Percentiles rank a stretch among this genome's conserved stretches.
These are phyloP conservation scores for Phytophthora capsici DNA, from an alignment of 352 stramenopile genomes.

Conservation along the genomic window DNA sequence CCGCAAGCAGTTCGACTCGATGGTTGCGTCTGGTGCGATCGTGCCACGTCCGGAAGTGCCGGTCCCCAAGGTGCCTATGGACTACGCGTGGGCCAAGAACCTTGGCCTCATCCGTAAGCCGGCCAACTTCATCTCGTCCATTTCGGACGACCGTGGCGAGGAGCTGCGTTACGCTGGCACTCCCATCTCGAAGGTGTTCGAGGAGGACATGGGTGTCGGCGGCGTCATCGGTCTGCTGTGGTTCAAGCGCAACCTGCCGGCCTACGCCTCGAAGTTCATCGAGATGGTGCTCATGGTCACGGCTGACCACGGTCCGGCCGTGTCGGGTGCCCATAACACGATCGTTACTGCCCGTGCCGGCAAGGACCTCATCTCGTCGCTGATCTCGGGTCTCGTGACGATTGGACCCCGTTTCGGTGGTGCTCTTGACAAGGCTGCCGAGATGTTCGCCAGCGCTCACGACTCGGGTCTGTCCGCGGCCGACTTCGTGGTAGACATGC, in stretches of 20 bases:
- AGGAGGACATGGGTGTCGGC: conserved; percentile 93
- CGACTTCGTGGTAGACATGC: conserved; percentile 96
- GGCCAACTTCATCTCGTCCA: conserved; percentile 97
- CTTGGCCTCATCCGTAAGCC: conserved; percentile 96
- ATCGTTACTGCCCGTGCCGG: conserved; percentile 95
- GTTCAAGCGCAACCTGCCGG: conserved; percentile 93
- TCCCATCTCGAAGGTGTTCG: conserved; percentile 96
- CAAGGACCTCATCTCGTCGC: conserved; percentile 97
- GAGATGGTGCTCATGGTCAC: conserved; percentile 99
- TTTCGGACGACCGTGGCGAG: conserved; percentile 97
- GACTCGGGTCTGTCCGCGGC: conserved; percentile 88
- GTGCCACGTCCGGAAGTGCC: conserved; percentile 89
- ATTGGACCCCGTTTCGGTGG: conserved; percentile 97
- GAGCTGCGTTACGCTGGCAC: conserved; percentile 95
- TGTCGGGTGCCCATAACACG: conserved; percentile 97
- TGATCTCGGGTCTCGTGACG: conserved; percentile 96
- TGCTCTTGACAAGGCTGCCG: conserved; percentile 94
- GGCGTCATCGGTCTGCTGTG: conserved; percentile 95
- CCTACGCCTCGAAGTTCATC: conserved; percentile 95
- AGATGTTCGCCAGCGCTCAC: conserved; percentile 92
- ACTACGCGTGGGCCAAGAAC: conserved; percentile 97
- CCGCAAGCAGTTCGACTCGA: conserved; percentile 88
- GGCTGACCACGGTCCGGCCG: conserved; percentile 95
- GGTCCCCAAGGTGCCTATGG: conserved; percentile 96
- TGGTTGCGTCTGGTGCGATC: conserved; percentile 83